Evolutionary conservation across 352 stramenopile genomes (phyloP).

Genomic region (Phytophthora litchii): DNA sequence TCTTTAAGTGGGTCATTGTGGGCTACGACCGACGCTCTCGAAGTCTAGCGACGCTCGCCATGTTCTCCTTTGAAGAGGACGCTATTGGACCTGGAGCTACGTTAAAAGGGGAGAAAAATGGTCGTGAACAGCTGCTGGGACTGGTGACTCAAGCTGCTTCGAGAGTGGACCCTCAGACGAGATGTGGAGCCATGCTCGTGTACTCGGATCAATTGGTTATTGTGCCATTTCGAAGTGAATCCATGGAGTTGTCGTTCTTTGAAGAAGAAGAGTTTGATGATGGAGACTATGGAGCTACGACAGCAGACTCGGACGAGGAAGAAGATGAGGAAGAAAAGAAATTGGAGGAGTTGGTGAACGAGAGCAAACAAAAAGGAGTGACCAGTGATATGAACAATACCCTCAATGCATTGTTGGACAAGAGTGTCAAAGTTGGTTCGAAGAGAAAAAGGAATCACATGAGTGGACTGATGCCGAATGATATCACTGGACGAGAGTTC

Average conservation of each 20-base stretch:
- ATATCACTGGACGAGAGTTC: constrained; percentile 79
- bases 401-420: constrained; percentile 69
- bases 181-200: constrained; percentile 82
- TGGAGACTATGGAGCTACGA: constrained; percentile 37
- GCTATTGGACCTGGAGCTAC: constrained; percentile 81
- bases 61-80: constrained; percentile 85
- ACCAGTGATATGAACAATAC: constrained; percentile 72
- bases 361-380: constrained; percentile 65
- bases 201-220: constrained; percentile 86
- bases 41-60: constrained; percentile 65
- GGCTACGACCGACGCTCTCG: constrained; percentile 65
- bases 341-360: constrained; percentile 75
- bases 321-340: constrained; percentile 85
- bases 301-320: constrained; percentile 62
- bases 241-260: constrained; percentile 81
- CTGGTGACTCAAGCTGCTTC: constrained; percentile 56
- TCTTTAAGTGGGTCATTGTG: constrained; percentile 84
- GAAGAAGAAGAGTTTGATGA: constrained; percentile 78
- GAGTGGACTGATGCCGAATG: constrained; percentile 69
- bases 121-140: constrained; percentile 75
- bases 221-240: constrained; percentile 81
- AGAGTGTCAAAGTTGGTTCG: constrained; percentile 80
- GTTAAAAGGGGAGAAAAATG: constrained; percentile 81
- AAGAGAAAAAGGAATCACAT: constrained; percentile 79
- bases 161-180: constrained; percentile 74